Base-by-base conservation (phyloP, 75 land plant species). In the Picea sitchensis region DNA sequence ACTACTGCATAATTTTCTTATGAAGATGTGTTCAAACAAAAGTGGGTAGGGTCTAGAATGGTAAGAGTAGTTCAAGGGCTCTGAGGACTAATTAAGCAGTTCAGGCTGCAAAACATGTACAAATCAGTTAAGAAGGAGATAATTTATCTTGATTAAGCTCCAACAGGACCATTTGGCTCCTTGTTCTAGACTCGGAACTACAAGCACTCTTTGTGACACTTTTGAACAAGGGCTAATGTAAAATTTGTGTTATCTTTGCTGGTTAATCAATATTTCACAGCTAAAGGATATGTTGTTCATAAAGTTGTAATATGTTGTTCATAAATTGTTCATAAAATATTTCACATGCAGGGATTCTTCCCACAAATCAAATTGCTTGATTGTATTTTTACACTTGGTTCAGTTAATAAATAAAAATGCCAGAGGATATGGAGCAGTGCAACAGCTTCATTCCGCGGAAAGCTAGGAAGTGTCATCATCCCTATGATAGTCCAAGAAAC, bases 391-490 rank as follows among this genome's bases (percentile, higher is more conserved):
- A 21, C 44, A 47, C 51, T 71, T 71, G 51, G 51, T 32, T 67
- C 71, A 67, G 74, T 41, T 71, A 71, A 71, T 44, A 61, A 26
- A 68, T 63, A 31, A 73, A 79, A 44, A 90, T 90, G 91, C 91
- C 91, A 63, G 87, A 90, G 83, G 88, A 86, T 23, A 44, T 51
- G 56, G 56, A 89, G 86, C 51, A 85, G 83, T 73, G 83, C 63
- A 44, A 88, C 82, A 41, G 81, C 89, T 51, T 59, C 73, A 34
- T 88, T 89, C 41, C 64, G 31, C 75, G 84, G 80, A 47, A 68
- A 80, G 15, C 51, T 34, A 86, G 82, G 73, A 38, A 60, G 59
- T 87, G 82, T 78, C 89, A 89, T 78, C 89, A 89, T 38, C 83
- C 51, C 57, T 59, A 65, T 3, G 81, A 80, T 72, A 71, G 44